Evolutionary conservation across 352 stramenopile genomes (phyloP).

Genomic region (Globisporangium mamillatum): DNA sequence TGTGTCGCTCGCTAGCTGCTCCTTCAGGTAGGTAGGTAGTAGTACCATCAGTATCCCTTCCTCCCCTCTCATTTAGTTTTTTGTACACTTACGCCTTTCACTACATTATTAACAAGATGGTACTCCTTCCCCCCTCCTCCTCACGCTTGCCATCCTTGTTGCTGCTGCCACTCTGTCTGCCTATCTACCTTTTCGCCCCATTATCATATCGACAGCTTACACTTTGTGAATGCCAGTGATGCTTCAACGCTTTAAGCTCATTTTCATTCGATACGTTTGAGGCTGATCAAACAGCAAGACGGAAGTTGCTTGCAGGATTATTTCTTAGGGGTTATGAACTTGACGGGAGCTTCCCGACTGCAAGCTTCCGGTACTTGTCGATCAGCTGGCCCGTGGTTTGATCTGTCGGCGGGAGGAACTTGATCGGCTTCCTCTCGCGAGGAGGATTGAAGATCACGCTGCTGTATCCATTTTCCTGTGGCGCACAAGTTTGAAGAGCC

Average conservation of each 20-base stretch:
- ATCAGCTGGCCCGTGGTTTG: conserved; percentile 69
- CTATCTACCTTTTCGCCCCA: not conserved
- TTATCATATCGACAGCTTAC: too few relatives aligned
- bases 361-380: conserved; percentile 81
- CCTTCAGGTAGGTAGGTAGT: conserved; percentile 1
- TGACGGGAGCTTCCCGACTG: conserved; percentile 58
- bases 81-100: conserved; percentile 16
- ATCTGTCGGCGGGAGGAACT: conserved; percentile 51
- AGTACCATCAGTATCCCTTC: not conserved
- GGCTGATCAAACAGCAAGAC: too few relatives aligned
- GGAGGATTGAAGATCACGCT: conserved; percentile 57
- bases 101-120: conserved; percentile 14
- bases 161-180: not conserved
- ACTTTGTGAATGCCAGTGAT: too few relatives aligned
- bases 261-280: too few relatives aligned
- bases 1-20: not conserved
- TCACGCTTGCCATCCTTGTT: not conserved
- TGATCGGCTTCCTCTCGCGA: conserved; percentile 40
- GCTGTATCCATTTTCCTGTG: conserved; percentile 44
- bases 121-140: not conserved
- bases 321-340: not conserved
- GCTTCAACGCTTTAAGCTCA: not conserved
- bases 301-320: not conserved
- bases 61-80: conserved; percentile 7
- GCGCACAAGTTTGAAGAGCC: not conserved